Conservation (phyloP, 2,329 filamentous ascomycete species). For the Aspergillus luchuensis region DNA sequence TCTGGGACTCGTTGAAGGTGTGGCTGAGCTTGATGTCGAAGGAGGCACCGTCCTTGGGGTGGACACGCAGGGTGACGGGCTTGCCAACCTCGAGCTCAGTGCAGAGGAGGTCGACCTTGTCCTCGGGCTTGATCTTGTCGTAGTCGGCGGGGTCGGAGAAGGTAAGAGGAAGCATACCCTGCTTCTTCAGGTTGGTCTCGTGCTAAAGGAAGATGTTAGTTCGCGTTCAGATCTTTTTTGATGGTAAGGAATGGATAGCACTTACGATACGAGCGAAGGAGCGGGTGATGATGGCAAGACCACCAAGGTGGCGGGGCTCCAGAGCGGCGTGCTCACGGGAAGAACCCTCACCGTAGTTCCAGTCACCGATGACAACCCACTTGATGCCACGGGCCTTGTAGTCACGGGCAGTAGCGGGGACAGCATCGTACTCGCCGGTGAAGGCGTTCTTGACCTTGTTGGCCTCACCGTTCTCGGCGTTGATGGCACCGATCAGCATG, state of each 20-base stretch:
- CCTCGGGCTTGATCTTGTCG: conserved; percentile 91
- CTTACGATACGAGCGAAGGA: conserved; percentile 89
- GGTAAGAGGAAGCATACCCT: conserved; percentile 98
- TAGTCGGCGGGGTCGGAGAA: conserved; percentile 95
- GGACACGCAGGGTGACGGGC: conserved; percentile 87
- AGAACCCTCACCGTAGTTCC: conserved; percentile 98
- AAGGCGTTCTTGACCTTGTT: conserved; percentile 96
- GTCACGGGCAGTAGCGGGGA: conserved; percentile 91
- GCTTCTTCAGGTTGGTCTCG: conserved; percentile 99
- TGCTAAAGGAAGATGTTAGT: conserved; percentile 55
- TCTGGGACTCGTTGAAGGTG: conserved; percentile 97
- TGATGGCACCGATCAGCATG: conserved; percentile 97
- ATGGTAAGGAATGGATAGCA: conserved; percentile 16
- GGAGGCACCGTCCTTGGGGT: conserved; percentile 79
- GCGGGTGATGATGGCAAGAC: conserved; percentile 93
- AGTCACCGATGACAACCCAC: conserved; percentile 98
- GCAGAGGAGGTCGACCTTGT: conserved; percentile 86
- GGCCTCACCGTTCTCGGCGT: conserved; percentile 91
- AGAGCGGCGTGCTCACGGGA: conserved; percentile 98
- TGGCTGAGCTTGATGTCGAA: conserved; percentile 86
- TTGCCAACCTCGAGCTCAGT: conserved; percentile 90
- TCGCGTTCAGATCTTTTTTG: neutral
- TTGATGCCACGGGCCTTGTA: conserved; percentile 96
- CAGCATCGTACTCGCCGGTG: conserved; percentile 79
- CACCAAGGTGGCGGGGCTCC: conserved; percentile 94